Evolutionary conservation across 768 basidiomycete genomes (phyloP), one percentile per base, ranked within the genome.

Genomic region (Thelephora ganbajun): DNA sequence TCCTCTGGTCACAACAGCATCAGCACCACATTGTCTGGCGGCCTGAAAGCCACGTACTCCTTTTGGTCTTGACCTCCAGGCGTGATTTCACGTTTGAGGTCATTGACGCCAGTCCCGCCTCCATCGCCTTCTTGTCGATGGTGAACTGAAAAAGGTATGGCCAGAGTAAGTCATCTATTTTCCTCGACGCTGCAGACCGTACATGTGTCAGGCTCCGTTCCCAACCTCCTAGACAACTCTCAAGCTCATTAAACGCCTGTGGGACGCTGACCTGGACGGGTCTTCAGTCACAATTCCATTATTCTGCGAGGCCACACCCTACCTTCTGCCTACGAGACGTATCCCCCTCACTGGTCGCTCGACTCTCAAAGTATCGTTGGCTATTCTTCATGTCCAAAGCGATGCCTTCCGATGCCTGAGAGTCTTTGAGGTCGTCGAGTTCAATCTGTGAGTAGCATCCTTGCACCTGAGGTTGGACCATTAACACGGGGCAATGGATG

Each of bases 371-470:
- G 59, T 86, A 88, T 11, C 82, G 73, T 54, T 86, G 79, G 47
- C 80, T 74, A 55, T 87, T 86, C 63, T 84, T 80, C 80, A 96
- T 91, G 51, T 96, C 82, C 34, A 98, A 70, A 2, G 80, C 59
- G 26, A 96, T 84, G 2, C 87, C 87, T 18, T 66, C 58, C 0
- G 83, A 73, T 0, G 70, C 57, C 48, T 83, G 76, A 1, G 75
- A 70, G 43, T 82, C 83, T 54, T 80, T 80, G 22, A 98, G 69
- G 58, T 98, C 94, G 46, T 88, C 83, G 2, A 93, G 68, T 49
- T 90, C 86, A 46, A 98, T 82, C 58, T 87, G 77, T 19, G 65
- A 59, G 42, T 72, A 71, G 22, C 63, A 46, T 23, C 63, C 67
- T 55, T 54, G 47, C n/a, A 43, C 30, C 5, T 33, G 42, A 23